Percentiles rank a stretch among this genome's conserved stretches.
Conservation (phyloP, 257 asterid genomes). For the Perilla frutescens region DNA sequence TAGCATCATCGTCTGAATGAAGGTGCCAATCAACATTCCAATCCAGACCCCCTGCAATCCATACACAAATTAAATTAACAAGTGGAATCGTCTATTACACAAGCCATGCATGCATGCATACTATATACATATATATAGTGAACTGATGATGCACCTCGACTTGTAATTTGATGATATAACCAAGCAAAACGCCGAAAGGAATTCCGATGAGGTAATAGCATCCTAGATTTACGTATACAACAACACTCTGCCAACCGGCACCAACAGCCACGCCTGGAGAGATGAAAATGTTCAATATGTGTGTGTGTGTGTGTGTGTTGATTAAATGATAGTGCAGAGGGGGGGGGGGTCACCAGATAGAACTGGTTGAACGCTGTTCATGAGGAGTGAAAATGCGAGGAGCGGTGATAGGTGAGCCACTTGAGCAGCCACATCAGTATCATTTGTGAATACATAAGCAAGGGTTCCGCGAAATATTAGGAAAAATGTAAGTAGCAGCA, state of each 20-base stretch:
- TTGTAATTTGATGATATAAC: constrained; percentile 54
- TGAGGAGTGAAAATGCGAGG: constrained; percentile 67
- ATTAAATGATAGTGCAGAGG: background rate
- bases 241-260: constrained; percentile 70
- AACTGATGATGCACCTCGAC: constrained; percentile 42
- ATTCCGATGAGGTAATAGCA: constrained; percentile 68
- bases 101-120: no score
- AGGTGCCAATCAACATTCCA: constrained; percentile 65
- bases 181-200: constrained; percentile 62
- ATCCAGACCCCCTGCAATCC: constrained; percentile 68
- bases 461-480: constrained; percentile 56
- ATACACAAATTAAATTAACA: no score
- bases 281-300: no score
- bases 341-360: constrained; percentile 78
- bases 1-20: constrained; percentile 57
- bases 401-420: constrained; percentile 64
- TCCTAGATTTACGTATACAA: constrained; percentile 63
- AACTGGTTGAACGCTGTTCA: constrained; percentile 72
- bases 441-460: constrained; percentile 65
- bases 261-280: constrained; percentile 71
- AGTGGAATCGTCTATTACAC: no score
- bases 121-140: no score
- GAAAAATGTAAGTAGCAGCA: constrained; percentile 52
- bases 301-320: no score
- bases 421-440: constrained; percentile 45